These are phyloP conservation scores for Solanum clarkiae DNA, from an alignment of 257 asterid species.

Conservation along the genomic window DNA sequence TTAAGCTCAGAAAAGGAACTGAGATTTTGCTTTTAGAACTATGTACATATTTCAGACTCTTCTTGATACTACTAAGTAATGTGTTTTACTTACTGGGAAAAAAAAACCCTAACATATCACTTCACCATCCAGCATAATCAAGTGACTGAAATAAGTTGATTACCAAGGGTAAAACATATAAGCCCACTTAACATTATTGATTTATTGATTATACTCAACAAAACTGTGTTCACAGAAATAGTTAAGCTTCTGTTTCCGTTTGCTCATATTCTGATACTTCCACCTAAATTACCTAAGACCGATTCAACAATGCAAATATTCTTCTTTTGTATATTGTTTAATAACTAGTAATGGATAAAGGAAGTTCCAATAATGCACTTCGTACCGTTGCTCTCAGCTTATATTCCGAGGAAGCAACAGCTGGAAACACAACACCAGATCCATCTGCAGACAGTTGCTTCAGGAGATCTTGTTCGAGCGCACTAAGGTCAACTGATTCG, in stretches of 20 bases:
- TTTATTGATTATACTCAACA: background rate
- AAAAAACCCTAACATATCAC: background rate
- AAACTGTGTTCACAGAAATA: background rate
- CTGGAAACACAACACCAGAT: constrained; percentile 32
- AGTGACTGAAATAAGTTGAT: background rate
- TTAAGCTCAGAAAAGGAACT: background rate
- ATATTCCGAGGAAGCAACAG: constrained; percentile 65
- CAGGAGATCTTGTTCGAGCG: constrained; percentile 60
- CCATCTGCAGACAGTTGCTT: constrained; percentile 46
- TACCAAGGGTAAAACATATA: background rate
- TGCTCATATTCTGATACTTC: background rate
- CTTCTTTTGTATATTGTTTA: background rate
- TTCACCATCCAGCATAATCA: background rate
- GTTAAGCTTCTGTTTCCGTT: background rate
- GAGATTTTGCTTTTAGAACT: background rate
- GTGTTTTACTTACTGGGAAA: background rate
- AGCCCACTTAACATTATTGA: background rate
- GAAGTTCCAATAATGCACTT: background rate
- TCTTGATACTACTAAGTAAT: background rate
- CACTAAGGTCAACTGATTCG: constrained; percentile 44
- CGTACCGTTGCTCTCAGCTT: constrained; percentile 81
- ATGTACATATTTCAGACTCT: background rate
- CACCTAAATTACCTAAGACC: background rate
- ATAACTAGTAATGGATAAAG: background rate
- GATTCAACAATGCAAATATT: background rate